Conservation (phyloP, 1,284 basidiomycete genomes). For the Ganoderma resinaceum region DNA sequence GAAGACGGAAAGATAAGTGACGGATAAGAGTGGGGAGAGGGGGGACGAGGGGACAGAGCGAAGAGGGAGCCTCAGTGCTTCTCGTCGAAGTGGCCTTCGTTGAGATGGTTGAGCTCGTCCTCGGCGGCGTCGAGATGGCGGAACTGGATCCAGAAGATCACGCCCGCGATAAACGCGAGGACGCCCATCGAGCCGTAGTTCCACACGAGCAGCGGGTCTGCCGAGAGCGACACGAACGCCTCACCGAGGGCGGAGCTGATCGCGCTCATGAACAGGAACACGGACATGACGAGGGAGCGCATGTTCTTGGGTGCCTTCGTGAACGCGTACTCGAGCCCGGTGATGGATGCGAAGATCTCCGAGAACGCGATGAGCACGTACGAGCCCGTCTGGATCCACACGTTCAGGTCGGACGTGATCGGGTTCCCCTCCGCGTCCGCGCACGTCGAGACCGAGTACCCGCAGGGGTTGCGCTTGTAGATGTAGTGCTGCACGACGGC, state of each 20-base stretch:
- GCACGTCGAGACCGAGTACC: conserved; percentile 61
- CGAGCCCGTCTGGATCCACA: conserved; percentile 79
- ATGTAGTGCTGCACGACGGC: conserved; percentile 80
- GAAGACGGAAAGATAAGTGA: background rate
- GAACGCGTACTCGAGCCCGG: conserved; percentile 89
- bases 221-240: conserved; percentile 59
- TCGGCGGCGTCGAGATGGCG: conserved; percentile 67
- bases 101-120: conserved; percentile 63
- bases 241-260: conserved; percentile 71
- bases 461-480: conserved; percentile 78
- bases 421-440: conserved; percentile 49
- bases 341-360: conserved; percentile 88
- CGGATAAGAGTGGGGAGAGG: background rate
- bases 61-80: conserved; percentile 15
- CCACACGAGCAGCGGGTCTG: conserved; percentile 64
- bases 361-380: conserved; percentile 75
- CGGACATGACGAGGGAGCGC: conserved; percentile 78
- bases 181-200: conserved; percentile 51
- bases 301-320: conserved; percentile 86
- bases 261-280: conserved; percentile 77
- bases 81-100: conserved; percentile 46
- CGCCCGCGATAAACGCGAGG: conserved; percentile 48
- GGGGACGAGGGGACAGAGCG: background rate
- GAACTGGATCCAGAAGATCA: conserved; percentile 69
- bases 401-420: conserved; percentile 66